These are phyloP conservation scores for Aechmea fasciata DNA, from an alignment of 176 grass and related monocot genomes.

Conservation along the genomic window DNA sequence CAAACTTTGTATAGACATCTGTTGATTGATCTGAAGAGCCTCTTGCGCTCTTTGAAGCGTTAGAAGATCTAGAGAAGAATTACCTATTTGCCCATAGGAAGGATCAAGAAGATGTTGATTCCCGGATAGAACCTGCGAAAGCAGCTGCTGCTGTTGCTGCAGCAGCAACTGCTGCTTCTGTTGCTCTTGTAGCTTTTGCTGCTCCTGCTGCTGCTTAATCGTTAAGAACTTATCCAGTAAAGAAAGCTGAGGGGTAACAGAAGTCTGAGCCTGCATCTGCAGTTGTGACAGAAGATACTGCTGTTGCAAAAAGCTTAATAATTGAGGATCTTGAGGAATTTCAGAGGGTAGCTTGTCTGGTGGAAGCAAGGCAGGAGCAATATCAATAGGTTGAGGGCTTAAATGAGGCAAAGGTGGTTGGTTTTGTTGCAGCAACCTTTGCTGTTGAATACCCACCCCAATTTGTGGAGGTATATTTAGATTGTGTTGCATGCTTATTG, in stretches of 20 bases:
- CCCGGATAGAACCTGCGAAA: slow-evolving; percentile 40
- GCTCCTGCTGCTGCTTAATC: slow-evolving; percentile 85
- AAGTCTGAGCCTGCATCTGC: slow-evolving; percentile 59
- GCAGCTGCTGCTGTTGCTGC: slow-evolving; percentile 67
- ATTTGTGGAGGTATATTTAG: slow-evolving; percentile 47
- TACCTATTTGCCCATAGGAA: slow-evolving; percentile 35
- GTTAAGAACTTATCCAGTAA: slow-evolving; percentile 79
- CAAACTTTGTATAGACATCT: slow-evolving; percentile 28
- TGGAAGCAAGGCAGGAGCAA: slow-evolving; percentile 21
- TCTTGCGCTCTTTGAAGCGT: slow-evolving; percentile 48
- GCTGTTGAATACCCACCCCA: slow-evolving; percentile 47
- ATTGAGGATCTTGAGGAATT: slow-evolving; percentile 73
- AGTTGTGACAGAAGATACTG: slow-evolving; percentile 81
- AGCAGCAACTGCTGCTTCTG: slow-evolving; percentile 51
- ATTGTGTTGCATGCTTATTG: slow-evolving; percentile 42
- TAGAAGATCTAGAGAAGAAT: slow-evolving; percentile 30
- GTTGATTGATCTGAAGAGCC: slow-evolving; percentile 31
- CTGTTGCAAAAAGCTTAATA: slow-evolving; percentile 65
- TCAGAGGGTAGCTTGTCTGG: slow-evolving; percentile 57
- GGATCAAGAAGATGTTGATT: slow-evolving; percentile 38
- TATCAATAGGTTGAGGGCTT: slow-evolving; percentile 3
- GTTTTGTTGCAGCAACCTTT: slow-evolving; percentile 38
- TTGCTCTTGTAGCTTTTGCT: slow-evolving; percentile 46
- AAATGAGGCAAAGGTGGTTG: slow-evolving; percentile 44
- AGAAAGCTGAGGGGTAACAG: slow-evolving; percentile 57